These are phyloP conservation scores for Houttuynia cordata DNA, from an alignment of 164 flowering plant species.

Conservation along the genomic window DNA sequence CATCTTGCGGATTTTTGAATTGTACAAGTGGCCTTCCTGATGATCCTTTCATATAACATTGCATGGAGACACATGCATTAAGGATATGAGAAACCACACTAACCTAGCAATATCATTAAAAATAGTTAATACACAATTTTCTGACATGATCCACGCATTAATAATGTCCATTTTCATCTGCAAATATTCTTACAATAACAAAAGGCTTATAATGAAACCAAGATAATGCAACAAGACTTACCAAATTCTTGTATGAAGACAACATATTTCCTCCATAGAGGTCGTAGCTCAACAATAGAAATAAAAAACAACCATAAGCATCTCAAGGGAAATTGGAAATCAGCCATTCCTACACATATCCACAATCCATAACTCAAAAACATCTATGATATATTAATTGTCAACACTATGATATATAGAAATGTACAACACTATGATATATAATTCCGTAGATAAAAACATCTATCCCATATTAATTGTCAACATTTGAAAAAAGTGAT, in stretches of 20 bases:
- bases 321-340: neutral
- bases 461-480: too few relatives aligned
- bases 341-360: neutral
- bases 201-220: neutral
- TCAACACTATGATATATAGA: too few relatives aligned
- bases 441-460: too few relatives aligned
- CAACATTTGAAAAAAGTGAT: too few relatives aligned
- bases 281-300: neutral
- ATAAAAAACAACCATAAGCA: neutral
- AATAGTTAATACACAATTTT: neutral
- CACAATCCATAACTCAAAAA: neutral
- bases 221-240: neutral
- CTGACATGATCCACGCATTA: neutral
- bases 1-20: conserved; percentile 34
- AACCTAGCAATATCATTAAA: conserved; percentile 26
- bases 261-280: neutral
- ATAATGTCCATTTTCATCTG: neutral
- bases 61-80: conserved; percentile 41
- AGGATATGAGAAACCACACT: conserved; percentile 36
- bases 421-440: neutral
- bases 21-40: conserved; percentile 38
- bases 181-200: neutral
- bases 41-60: conserved; percentile 40
- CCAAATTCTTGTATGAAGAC: conserved; percentile 4
- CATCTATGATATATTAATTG: too few relatives aligned